Percentiles rank a stretch among this genome's conserved stretches.
Evolutionary conservation across 208 protist genomes (phyloP).

Genomic region (Leishmania guyanensis): DNA sequence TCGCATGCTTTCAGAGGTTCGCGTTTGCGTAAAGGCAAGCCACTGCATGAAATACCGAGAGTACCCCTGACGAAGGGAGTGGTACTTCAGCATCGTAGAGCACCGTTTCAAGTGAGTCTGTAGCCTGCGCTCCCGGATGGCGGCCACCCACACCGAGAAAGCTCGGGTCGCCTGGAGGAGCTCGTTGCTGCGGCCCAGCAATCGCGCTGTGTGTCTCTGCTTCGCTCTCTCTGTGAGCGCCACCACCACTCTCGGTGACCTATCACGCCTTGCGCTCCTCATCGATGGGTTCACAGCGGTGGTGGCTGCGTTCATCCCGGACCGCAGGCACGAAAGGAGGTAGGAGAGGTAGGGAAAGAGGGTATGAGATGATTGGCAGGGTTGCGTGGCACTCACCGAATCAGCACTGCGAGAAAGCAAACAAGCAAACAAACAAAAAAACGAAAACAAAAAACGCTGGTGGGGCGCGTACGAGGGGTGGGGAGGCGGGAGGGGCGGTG

Average conservation of each 20-base stretch:
- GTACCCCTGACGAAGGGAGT: constrained; percentile 42
- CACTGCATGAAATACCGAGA: constrained; percentile 63
- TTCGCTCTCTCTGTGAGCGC: constrained; percentile 9
- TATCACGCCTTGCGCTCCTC: neutral
- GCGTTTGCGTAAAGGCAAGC: constrained; percentile 48
- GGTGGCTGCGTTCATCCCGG: neutral
- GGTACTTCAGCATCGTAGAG: constrained; percentile 63
- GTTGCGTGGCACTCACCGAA: too few relatives aligned
- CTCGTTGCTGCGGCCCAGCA: constrained; percentile 28
- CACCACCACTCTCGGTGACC: constrained; percentile 6
- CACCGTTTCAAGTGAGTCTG: constrained; percentile 67
- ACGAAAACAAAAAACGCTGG: neutral
- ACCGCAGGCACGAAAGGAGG: neutral
- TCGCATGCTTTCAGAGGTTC: constrained; percentile 20
- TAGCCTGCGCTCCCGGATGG: constrained; percentile 39
- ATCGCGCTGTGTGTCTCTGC: constrained; percentile 7
- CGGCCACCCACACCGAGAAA: constrained; percentile 44
- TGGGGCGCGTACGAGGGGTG: too few relatives aligned
- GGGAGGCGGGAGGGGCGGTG: too few relatives aligned
- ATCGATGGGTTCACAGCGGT: neutral
- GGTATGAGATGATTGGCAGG: neutral
- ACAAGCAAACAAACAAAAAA: neutral
- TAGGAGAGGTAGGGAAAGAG: neutral
- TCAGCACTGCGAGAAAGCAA: too few relatives aligned
- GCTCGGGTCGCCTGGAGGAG: constrained; percentile 14